Conservation (phyloP, 306 rosid species). For the Canavalia gladiata region DNA sequence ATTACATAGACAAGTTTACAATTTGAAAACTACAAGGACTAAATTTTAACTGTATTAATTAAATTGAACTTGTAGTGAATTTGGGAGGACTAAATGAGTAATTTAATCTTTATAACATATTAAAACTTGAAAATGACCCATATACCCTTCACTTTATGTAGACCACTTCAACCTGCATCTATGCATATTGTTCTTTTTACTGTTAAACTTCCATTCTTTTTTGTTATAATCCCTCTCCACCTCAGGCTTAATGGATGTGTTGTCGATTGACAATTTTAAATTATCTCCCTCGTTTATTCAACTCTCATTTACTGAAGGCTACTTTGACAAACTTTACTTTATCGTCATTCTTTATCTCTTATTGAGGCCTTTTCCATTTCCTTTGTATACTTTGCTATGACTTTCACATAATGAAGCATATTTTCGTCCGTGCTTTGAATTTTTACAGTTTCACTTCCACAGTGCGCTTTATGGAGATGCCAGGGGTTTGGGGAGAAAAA, state of each 20-base stretch:
- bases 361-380: constrained; percentile 32
- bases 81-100: no score
- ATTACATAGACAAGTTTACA: not conserved
- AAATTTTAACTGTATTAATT: not conserved
- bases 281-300: not conserved
- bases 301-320: not conserved
- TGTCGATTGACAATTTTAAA: not conserved
- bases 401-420: not conserved
- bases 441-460: constrained; percentile 61
- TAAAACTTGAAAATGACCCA: no score
- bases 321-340: not conserved
- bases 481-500: constrained; percentile 71
- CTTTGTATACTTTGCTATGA: not conserved
- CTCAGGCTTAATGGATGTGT: not conserved
- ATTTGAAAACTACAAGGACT: no score
- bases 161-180: not conserved
- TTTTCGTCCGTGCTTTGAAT: constrained; percentile 7
- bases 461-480: constrained; percentile 81
- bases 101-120: no score
- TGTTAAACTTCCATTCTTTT: not conserved
- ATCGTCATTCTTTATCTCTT: constrained; percentile 16
- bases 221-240: not conserved
- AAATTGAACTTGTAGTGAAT: not conserved
- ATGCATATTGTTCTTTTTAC: not conserved
- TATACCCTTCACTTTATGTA: not conserved